These are phyloP conservation scores for Echium plantagineum DNA, from an alignment of 257 asterid genomes.

Conservation along the genomic window DNA sequence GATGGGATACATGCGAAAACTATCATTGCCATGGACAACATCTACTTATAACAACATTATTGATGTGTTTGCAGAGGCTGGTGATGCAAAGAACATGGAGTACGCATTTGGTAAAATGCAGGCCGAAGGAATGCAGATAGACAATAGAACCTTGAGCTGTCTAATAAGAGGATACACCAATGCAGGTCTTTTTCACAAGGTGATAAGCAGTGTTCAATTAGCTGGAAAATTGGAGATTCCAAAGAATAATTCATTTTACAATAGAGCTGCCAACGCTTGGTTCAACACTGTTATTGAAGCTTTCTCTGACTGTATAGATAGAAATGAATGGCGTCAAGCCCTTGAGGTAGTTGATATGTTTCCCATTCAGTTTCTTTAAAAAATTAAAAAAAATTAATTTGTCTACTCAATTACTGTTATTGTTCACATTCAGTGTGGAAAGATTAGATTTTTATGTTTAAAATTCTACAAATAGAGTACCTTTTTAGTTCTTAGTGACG, in stretches of 20 bases:
- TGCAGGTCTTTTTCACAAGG: constrained; percentile 74
- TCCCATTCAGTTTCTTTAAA: no score
- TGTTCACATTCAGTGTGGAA: no score
- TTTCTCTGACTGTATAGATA: constrained; percentile 51
- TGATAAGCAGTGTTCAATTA: constrained; percentile 55
- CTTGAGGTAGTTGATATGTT: constrained; percentile 34
- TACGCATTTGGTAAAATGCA: constrained; percentile 79
- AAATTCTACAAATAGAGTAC: no score
- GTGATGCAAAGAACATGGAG: constrained; percentile 79
- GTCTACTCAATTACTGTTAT: no score
- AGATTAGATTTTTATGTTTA: no score
- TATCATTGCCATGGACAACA: constrained; percentile 84
- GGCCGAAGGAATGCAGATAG: constrained; percentile 64
- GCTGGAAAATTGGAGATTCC: constrained; percentile 82
- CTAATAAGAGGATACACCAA: constrained; percentile 77
- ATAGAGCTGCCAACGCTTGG: constrained; percentile 36
- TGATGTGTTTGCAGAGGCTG: constrained; percentile 78
- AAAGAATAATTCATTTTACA: constrained; percentile 72
- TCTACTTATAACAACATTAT: constrained; percentile 89
- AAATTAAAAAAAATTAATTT: no score
- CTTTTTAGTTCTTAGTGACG: no score
- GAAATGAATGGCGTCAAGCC: constrained; percentile 53
- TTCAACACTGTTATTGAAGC: constrained; percentile 71
- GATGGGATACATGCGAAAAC: constrained; percentile 94
- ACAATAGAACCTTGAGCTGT: constrained; percentile 83